Evolutionary conservation across 441 rosid genomes (phyloP).

Genomic region (Mallotus japonicus): DNA sequence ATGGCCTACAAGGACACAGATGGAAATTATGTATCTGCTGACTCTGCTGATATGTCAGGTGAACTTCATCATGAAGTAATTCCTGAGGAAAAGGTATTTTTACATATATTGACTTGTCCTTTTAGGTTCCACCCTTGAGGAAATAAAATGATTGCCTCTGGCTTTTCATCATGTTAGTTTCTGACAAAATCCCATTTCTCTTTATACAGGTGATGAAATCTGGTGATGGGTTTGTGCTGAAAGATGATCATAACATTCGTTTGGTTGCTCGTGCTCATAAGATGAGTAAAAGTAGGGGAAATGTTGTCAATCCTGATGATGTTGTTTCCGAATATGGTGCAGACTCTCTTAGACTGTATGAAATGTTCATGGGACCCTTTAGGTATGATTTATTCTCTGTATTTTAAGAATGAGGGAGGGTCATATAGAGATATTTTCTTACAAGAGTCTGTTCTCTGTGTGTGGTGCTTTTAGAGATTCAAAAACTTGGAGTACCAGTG

Average conservation of each 20-base stretch:
- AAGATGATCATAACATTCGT: conserved; percentile 58
- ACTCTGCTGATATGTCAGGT: conserved; percentile 37
- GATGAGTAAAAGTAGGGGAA: conserved; percentile 99
- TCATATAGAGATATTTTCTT: conserved; percentile 4
- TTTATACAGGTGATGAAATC: conserved; percentile 62
- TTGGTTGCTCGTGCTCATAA: conserved; percentile 77
- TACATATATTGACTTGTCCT: conserved; percentile 13
- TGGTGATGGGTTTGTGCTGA: conserved; percentile 75
- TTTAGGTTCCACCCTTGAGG: neutral
- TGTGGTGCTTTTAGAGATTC: conserved; percentile 64
- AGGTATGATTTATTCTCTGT: conserved; percentile 39
- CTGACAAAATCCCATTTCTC: conserved; percentile 14
- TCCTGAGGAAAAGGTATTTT: conserved; percentile 64
- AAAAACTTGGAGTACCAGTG: conserved; percentile 94
- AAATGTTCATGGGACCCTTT: conserved; percentile 99
- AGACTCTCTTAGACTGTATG: conserved; percentile 91
- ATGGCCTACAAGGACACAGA: conserved; percentile 64
- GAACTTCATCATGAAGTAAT: conserved; percentile 59
- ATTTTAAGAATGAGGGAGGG: neutral
- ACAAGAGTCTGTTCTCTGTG: conserved; percentile 12
- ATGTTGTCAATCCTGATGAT: conserved; percentile 97
- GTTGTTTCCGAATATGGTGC: conserved; percentile 85
- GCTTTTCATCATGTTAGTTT: conserved; percentile 13
- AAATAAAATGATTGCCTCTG: neutral
- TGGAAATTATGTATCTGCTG: conserved; percentile 77